Evolutionary conservation across 1,284 basidiomycete species (phyloP).

Genomic region (Trichosporon sp.): DNA sequence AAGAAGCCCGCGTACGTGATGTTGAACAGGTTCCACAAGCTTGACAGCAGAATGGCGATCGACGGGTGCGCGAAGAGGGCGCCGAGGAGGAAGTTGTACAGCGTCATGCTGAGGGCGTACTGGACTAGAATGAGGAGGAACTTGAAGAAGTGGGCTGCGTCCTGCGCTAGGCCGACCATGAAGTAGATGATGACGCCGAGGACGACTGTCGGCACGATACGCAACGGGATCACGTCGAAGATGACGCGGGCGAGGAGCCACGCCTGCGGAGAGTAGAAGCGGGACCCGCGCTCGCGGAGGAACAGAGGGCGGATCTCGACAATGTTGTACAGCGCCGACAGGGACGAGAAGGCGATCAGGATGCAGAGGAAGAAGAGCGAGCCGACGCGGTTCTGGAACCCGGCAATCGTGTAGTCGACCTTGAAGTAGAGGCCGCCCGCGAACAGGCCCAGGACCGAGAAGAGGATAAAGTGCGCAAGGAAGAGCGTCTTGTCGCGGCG

Average conservation of each 20-base stretch:
- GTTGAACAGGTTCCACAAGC: slow-evolving; percentile 67
- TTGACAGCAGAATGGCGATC: slow-evolving; percentile 75
- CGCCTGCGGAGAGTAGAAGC: slow-evolving; percentile 58
- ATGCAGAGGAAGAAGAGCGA: slow-evolving; percentile 84
- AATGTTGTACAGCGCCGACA: slow-evolving; percentile 80
- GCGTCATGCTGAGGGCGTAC: slow-evolving; percentile 72
- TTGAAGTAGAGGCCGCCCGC: slow-evolving; percentile 75
- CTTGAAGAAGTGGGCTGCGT: slow-evolving; percentile 71
- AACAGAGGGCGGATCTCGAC: slow-evolving; percentile 74
- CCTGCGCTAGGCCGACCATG: slow-evolving; percentile 74
- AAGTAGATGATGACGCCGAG: slow-evolving; percentile 94
- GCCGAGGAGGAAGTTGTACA: slow-evolving; percentile 87
- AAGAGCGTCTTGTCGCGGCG: slow-evolving; percentile 73
- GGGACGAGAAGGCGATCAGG: slow-evolving; percentile 75
- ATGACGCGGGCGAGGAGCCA: slow-evolving; percentile 88
- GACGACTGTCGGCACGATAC: slow-evolving; percentile 86
- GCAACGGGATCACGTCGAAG: slow-evolving; percentile 94
- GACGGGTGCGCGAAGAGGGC: slow-evolving; percentile 74
- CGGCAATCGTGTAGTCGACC: slow-evolving; percentile 70
- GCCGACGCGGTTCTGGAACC: slow-evolving; percentile 85
- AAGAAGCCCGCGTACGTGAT: slow-evolving; percentile 68
- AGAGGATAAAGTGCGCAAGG: slow-evolving; percentile 64
- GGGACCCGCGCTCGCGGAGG: slow-evolving; percentile 71
- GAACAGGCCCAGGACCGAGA: slow-evolving; percentile 70
- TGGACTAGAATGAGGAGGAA: slow-evolving; percentile 70